A percentile compares a stretch with the other conserved stretches of the same genome.
These are phyloP conservation scores for Ceratobasidium sp. DNA, from an alignment of 1,284 basidiomycete genomes.

Conservation along the genomic window DNA sequence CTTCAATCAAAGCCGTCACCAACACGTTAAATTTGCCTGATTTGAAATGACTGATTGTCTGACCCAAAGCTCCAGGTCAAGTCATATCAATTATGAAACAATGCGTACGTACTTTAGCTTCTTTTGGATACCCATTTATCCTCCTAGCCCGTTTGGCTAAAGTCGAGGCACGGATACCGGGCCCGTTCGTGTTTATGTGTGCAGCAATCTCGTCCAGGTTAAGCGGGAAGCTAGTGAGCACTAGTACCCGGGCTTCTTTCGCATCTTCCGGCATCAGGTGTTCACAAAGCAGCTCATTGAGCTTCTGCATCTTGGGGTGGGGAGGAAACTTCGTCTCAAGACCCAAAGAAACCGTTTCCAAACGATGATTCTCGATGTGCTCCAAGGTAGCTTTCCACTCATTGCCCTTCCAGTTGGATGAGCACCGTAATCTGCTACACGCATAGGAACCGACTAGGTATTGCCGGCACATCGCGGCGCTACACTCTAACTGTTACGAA, in stretches of 20 bases:
- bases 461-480: slow-evolving; percentile 79
- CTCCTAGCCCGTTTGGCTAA: slow-evolving; percentile 94
- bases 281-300: slow-evolving; percentile 80
- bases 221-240: slow-evolving; percentile 91
- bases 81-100: not conserved
- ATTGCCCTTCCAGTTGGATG: slow-evolving; percentile 61
- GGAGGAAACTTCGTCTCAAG: slow-evolving; percentile 59
- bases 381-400: slow-evolving; percentile 73
- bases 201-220: slow-evolving; percentile 94
- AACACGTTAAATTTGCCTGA: slow-evolving; percentile 89
- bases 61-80: not conserved
- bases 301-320: slow-evolving; percentile 95
- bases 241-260: slow-evolving; percentile 79
- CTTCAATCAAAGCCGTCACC: slow-evolving; percentile 97
- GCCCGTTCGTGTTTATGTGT: slow-evolving; percentile 76
- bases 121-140: slow-evolving; percentile 87
- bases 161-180: slow-evolving; percentile 79
- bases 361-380: slow-evolving; percentile 68
- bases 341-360: slow-evolving; percentile 46
- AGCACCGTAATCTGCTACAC: slow-evolving; percentile 53
- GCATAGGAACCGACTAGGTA: slow-evolving; percentile 63
- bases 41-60: slow-evolving; percentile 91
- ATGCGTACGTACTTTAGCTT: slow-evolving; percentile 84
- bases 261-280: slow-evolving; percentile 76
- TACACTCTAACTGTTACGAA: slow-evolving; percentile 79